These are phyloP conservation scores for Leccinum olivaceopallidum DNA, from an alignment of 768 basidiomycete genomes.

Conservation along the genomic window DNA sequence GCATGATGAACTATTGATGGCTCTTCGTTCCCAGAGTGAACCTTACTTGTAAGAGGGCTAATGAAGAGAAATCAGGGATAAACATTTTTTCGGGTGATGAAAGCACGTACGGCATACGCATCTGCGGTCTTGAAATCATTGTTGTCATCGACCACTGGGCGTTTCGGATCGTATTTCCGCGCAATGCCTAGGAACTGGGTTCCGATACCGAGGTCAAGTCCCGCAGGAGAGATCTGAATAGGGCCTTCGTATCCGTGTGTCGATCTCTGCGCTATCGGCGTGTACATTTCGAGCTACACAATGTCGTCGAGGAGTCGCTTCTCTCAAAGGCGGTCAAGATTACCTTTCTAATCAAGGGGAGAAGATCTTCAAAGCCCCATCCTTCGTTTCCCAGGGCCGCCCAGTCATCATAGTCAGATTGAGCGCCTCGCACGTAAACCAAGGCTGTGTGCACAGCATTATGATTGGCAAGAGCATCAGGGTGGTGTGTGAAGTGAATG, in stretches of 20 bases:
- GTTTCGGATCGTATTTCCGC: slow-evolving; percentile 45
- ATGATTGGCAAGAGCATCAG: background rate
- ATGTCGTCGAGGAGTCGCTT: slow-evolving; percentile 38
- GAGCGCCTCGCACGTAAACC: slow-evolving; percentile 58
- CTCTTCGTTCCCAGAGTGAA: background rate
- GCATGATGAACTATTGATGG: background rate
- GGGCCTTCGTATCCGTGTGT: slow-evolving; percentile 40
- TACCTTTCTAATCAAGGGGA: slow-evolving; percentile 62
- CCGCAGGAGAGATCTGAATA: slow-evolving; percentile 23
- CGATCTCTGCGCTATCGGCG: slow-evolving; percentile 29
- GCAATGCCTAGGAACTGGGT: slow-evolving; percentile 51
- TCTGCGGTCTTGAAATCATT: slow-evolving; percentile 42
- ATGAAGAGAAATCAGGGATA: background rate
- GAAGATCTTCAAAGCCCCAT: slow-evolving; percentile 58
- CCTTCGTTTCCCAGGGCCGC: slow-evolving; percentile 49
- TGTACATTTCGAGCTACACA: slow-evolving; percentile 44
- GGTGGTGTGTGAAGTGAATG: background rate
- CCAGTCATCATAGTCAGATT: slow-evolving; percentile 71
- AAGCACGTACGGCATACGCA: slow-evolving; percentile 26
- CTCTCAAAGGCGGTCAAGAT: background rate
- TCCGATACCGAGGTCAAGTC: slow-evolving; percentile 17
- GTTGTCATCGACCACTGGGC: slow-evolving; percentile 44
- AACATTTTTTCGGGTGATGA: background rate
- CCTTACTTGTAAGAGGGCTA: slow-evolving; percentile 27
- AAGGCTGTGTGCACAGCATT: slow-evolving; percentile 28